Evolutionary conservation across 2,329 filamentous ascomycete species (phyloP), one percentile per base, ranked within the genome.

Genomic region (Claviceps capensis): DNA sequence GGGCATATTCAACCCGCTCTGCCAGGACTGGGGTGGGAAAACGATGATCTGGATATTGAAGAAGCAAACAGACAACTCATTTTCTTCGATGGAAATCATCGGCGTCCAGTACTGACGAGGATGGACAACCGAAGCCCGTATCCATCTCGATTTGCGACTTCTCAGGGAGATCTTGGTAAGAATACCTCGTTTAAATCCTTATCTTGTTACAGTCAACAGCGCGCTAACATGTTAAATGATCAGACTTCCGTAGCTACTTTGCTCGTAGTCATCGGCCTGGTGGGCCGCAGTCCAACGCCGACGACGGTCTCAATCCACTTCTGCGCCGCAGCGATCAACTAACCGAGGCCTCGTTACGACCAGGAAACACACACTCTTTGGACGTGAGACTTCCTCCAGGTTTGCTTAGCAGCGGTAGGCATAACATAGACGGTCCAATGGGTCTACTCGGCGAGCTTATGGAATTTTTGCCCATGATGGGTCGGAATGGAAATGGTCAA

Each of bases 251-350:
- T 44, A 74, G 66, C 57, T 73, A 72, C 54, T 73, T 67, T 72
- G 68, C 68, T 22, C 66, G 78, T 57, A 69, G 74, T 55, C 76
- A 81, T 59, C 73, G 79, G 52, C 66, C 76, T 50, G 74, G 74
- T 47, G 71, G 69, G 19, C 72, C 77, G 36, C 69, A 78, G 50
- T 75, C 78, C 52, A 74, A 74, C 30, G 75, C 78, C 37, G 88
- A 95, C 57, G 90, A 96, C 63, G 89, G 88, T 3, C 76, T 82
- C 22, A 96, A 97, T 62, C 91, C 91, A 44, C 74, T 97, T 13
- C 79, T 97, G 51, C 85, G 89, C 57, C 83, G 87, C 46, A 67
- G 63, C 47, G 69, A 71, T 22, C 60, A 67, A 26, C 65, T 63
- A 23, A 69, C 70, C 52, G 75, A 81, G 17, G 62, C 62, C 37